These are phyloP conservation scores for Psophocarpus tetragonolobus DNA, from an alignment of 306 rosid genomes.

Conservation along the genomic window DNA sequence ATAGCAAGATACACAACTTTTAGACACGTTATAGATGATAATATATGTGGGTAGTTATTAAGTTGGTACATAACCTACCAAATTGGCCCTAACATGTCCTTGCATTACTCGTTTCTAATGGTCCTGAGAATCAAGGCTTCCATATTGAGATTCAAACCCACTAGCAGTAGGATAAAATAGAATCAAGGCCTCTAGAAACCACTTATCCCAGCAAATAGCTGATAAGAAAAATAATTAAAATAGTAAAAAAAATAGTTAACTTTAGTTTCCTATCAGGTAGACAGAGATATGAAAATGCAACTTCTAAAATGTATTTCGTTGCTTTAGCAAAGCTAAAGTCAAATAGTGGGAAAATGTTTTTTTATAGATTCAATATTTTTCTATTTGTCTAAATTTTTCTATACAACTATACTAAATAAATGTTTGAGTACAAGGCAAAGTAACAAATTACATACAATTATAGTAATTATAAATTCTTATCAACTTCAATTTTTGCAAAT, in stretches of 20 bases:
- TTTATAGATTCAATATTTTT: conserved; percentile 17
- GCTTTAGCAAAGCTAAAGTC: conserved; percentile 8
- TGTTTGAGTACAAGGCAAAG: background rate
- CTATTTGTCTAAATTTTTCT: background rate
- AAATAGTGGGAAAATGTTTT: background rate
- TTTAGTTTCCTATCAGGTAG: conserved; percentile 16
- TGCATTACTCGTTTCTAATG: conserved; percentile 98
- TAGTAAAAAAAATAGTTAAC: too few relatives aligned
- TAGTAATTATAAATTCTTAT: conserved; percentile 50
- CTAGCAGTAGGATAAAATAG: conserved; percentile 95
- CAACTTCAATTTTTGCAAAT: conserved; percentile 87
- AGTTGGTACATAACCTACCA: conserved; percentile 52
- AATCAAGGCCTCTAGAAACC: conserved; percentile 98
- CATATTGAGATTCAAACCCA: conserved; percentile 95
- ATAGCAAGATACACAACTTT: conserved; percentile 3
- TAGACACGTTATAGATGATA: background rate
- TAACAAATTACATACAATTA: background rate
- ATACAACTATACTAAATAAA: background rate
- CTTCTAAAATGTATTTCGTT: background rate
- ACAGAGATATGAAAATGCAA: conserved; percentile 15
- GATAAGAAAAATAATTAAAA: conserved; percentile 32
- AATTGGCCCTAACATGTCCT: conserved; percentile 95
- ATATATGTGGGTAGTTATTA: background rate
- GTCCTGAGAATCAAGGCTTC: conserved; percentile 77
- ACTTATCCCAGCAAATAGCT: conserved; percentile 99